phyloP scores from a whole-genome alignment of 2,329 filamentous ascomycete genomes.

The Fusarium sp. region DNA sequence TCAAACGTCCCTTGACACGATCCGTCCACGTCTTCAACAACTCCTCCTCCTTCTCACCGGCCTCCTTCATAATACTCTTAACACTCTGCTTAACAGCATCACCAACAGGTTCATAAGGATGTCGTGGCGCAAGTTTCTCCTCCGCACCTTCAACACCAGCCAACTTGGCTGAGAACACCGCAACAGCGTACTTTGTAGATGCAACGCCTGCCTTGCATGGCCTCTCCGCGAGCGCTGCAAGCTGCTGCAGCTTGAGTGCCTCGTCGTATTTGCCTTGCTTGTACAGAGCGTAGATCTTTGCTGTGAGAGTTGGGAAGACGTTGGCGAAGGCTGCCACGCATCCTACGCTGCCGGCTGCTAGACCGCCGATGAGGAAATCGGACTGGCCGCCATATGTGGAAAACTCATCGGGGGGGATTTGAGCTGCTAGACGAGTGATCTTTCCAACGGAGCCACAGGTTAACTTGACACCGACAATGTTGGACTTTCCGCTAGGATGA shows the following conservation, averaged over 20 bases:
- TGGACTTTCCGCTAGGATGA: slow-evolving; percentile 56
- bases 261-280: slow-evolving; percentile 68
- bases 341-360: slow-evolving; percentile 70
- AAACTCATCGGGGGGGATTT: slow-evolving; percentile 68
- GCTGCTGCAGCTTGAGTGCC: slow-evolving; percentile 71
- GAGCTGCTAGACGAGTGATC: slow-evolving; percentile 70
- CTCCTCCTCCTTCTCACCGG: slow-evolving; percentile 59
- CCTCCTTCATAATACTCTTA: slow-evolving; percentile 54
- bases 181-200: slow-evolving; percentile 76
- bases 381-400: slow-evolving; percentile 79
- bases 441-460: slow-evolving; percentile 81
- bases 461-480: slow-evolving; percentile 78
- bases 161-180: slow-evolving; percentile 68
- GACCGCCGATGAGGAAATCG: slow-evolving; percentile 75
- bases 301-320: slow-evolving; percentile 69
- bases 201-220: slow-evolving; percentile 76
- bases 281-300: slow-evolving; percentile 72
- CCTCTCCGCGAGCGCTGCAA: slow-evolving; percentile 74
- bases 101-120: slow-evolving; percentile 68
- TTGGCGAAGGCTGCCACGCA: slow-evolving; percentile 75
- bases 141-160: slow-evolving; percentile 72
- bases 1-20: slow-evolving; percentile 31
- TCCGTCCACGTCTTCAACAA: slow-evolving; percentile 35
- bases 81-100: slow-evolving; percentile 58
- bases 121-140: slow-evolving; percentile 69